These are phyloP conservation scores for Diplosphaera chodatii DNA, from an alignment of 139 green algal species.

Conservation along the genomic window DNA sequence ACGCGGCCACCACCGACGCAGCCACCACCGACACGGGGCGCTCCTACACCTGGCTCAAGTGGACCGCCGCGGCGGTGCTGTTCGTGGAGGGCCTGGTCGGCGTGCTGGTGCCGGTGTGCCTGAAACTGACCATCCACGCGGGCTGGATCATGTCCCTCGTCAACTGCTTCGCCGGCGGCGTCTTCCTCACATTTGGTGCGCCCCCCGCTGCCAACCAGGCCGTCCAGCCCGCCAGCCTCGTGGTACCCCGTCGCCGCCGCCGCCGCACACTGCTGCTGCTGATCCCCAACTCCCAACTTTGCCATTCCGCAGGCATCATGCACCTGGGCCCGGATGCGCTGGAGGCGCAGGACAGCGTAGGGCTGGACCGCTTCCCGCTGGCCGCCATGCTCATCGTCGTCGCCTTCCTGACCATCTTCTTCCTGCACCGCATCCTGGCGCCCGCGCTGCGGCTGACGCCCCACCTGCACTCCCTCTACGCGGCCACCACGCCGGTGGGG, in stretches of 20 bases:
- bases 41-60: conserved; percentile 1
- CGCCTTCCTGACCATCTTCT: conserved; percentile 12
- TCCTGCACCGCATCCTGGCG: conserved; percentile 8
- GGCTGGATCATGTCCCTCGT: conserved; percentile 12
- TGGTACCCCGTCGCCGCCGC: background rate
- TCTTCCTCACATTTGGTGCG: conserved; percentile 23
- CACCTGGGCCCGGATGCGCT: conserved; percentile 9
- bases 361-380: conserved; percentile 1
- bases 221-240: background rate
- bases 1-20: no score
- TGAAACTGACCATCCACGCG: conserved; percentile 4
- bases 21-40: no score
- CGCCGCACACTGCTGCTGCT: background rate
- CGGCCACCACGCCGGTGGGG: background rate
- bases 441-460: conserved; percentile 6
- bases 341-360: background rate
- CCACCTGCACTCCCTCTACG: background rate
- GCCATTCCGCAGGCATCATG: conserved; percentile 12
- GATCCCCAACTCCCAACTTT: no score
- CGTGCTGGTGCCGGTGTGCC: conserved; percentile 11
- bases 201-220: background rate
- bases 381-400: conserved; percentile 8
- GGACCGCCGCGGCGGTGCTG: background rate
- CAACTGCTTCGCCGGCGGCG: conserved; percentile 26
- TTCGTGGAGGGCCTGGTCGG: conserved; percentile 1